Conservation (phyloP, 2,329 filamentous ascomycete species). For the Aureobasidium sp. region DNA sequence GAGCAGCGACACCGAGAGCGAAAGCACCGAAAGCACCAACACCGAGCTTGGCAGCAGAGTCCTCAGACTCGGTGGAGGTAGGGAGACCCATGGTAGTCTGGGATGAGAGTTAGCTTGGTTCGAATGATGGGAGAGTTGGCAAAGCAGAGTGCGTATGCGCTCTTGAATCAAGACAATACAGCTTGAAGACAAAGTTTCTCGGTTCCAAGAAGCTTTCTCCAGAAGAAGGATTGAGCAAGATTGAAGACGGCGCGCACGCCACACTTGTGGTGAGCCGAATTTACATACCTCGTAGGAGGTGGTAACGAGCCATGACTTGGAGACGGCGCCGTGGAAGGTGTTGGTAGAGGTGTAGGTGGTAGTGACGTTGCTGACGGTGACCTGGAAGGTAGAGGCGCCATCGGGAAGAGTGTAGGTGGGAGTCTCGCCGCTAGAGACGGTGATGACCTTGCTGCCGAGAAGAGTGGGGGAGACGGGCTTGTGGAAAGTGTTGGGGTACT, state of each 20-base stretch:
- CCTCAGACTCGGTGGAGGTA: not conserved
- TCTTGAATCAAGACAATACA: not conserved
- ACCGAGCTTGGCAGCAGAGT: not conserved
- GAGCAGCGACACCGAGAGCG: slow-evolving; percentile 11
- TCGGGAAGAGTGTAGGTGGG: slow-evolving; percentile 4
- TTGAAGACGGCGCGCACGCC: not conserved
- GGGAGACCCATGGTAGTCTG: slow-evolving; percentile 11
- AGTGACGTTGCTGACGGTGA: slow-evolving; percentile 8
- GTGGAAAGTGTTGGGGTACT: slow-evolving; percentile 13
- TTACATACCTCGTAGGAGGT: slow-evolving; percentile 4
- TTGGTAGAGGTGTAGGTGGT: slow-evolving; percentile 11
- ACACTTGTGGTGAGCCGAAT: not conserved
- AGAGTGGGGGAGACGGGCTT: slow-evolving; percentile 12
- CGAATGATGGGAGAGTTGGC: not conserved
- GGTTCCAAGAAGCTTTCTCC: not conserved
- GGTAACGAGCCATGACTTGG: slow-evolving; percentile 2
- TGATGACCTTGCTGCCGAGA: slow-evolving; percentile 6
- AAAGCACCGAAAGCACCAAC: slow-evolving; percentile 6
- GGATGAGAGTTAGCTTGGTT: not conserved
- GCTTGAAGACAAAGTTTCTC: not conserved
- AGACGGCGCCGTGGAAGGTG: slow-evolving; percentile 6
- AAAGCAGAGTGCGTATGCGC: not conserved
- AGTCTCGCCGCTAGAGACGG: not conserved
- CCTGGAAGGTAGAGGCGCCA: not conserved
- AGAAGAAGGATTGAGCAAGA: not conserved